Base-by-base conservation (phyloP, 2,329 filamentous ascomycete species). In the Colletotrichum aenigma region DNA sequence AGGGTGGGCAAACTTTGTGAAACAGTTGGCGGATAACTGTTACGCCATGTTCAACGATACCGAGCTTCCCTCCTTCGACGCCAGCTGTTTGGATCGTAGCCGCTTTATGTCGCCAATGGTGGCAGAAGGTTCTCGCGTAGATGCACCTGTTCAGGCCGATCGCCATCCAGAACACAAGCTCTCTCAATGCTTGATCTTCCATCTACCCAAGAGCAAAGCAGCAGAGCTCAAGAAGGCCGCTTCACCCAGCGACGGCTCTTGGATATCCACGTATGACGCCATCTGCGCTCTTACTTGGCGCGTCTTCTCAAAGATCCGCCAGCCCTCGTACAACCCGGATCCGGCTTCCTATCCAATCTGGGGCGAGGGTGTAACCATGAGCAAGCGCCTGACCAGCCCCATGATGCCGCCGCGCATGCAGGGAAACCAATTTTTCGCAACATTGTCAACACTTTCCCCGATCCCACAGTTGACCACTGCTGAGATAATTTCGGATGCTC, bases 181-280 rank as follows among this genome's bases (percentile, higher is more conserved):
- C n/a, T 77, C 64, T 67, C 70, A 80, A 2, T 81, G 76, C 3
- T 78, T 86, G 1, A 80, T 87, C 2, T 87, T 88, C 76, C 86
- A 88, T 72, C 79, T 88, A 1, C 84, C 86, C 3, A 84, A 83
- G 77, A 87, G 85, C 80, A 88, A 87, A 73, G 83, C 84, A 1
- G 83, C 82, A 0, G 78, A 83, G 67, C 78, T 88, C 12, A 88
- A 88, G 75, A 78, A 76, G 8, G 79, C 82, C 2, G 85, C 85
- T 0, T 78, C 66, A 4, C 83, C 85, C 0, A 67, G 78, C 1
- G 83, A 84, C 24, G 83, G 81, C 12, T 78, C 79, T 36, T 87
- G 86, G 85, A 83, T 88, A 43, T 88, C 86, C 6, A 88, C 85
- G 6, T 88, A 87, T 75, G 87, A 88, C 66, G 86, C 86, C 30